Evolutionary conservation across 345 rosid species (phyloP), one percentile per base, ranked within the genome.

Genomic region (Populus nigra): DNA sequence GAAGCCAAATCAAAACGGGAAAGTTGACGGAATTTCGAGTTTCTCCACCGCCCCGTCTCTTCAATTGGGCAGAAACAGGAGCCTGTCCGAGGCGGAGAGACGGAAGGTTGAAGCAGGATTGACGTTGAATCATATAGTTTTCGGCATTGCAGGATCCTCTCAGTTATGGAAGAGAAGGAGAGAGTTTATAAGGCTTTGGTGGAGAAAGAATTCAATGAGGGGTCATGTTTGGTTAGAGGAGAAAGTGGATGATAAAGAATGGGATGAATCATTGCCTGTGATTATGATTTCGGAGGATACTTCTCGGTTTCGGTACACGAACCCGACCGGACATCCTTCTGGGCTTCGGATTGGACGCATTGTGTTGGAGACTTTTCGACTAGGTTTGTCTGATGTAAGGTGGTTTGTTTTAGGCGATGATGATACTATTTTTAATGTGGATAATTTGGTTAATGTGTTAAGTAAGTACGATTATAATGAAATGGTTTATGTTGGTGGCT

Each of bases 331-430:
- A 65, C 97, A 91, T 76, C 98, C 97, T 49, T 91, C 99, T 4
- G 98, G 94, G 10, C 93, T 95, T 78, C 91, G 99, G 11, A 95
- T 95, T 83, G 88, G 94, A 0, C 94, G 98, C 72, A 89, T 95
- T 45, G 80, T 93, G 2, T 76, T 76, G 59, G 99, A 91, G 78
- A 84, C 88, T 76, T 91, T 93, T 79, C 92, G 94, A 65, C 90
- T 93, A 8, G 78, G 89, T 35, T 80, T 89, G 57, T 88, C 91
- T 17, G 77, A 88, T 47, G 94, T 94, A 7, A 80, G 89, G 36
- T 95, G 99, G 99, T 95, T 93, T 77, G 89, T 95, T 72, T 86
- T 95, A 9, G 94, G 98, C 3, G 98, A 93, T 53, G 99, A 95
- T 71, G 98, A 95, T 73, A 95, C 99, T n/a, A 78, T 94, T 82